These are phyloP conservation scores for Sinapis alba DNA, from an alignment of 441 rosid species.

Conservation along the genomic window DNA sequence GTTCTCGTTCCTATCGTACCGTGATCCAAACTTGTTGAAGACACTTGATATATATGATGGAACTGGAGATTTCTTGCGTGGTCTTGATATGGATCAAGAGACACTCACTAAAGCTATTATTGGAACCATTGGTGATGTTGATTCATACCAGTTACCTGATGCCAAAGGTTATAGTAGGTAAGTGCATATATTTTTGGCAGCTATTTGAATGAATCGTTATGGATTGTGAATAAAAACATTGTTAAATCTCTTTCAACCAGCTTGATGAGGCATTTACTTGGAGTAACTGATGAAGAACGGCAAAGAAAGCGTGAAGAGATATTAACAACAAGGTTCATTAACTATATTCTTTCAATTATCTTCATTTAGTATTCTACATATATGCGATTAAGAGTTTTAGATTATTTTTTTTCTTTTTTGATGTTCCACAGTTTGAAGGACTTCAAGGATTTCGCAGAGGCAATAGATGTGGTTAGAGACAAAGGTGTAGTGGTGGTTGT, in stretches of 20 bases:
- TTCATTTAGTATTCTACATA: neutral
- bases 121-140: slow-evolving; percentile 94
- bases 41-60: slow-evolving; percentile 84
- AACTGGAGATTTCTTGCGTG: slow-evolving; percentile 81
- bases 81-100: slow-evolving; percentile 76
- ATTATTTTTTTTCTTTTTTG: neutral
- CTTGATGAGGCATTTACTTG: slow-evolving; percentile 72
- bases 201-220: neutral
- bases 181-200: neutral
- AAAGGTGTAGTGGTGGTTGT: slow-evolving; percentile 83
- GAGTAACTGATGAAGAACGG: slow-evolving; percentile 86
- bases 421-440: slow-evolving; percentile 66
- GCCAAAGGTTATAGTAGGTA: slow-evolving; percentile 98
- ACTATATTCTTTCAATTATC: neutral
- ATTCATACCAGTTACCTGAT: slow-evolving; percentile 96
- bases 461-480: slow-evolving; percentile 63
- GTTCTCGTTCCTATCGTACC: slow-evolving; percentile 87
- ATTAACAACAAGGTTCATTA: slow-evolving; percentile 75
- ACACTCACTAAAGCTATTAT: slow-evolving; percentile 88
- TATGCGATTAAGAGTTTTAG: neutral
- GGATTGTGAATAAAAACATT: slow-evolving; percentile 23
- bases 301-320: slow-evolving; percentile 84
- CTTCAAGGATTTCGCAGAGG: slow-evolving; percentile 82
- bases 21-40: slow-evolving; percentile 93
- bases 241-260: slow-evolving; percentile 44